Evolutionary conservation across 2,329 filamentous ascomycete species (phyloP), one percentile per base, ranked within the genome.

Genomic region (Coniochaeta pulveracea): DNA sequence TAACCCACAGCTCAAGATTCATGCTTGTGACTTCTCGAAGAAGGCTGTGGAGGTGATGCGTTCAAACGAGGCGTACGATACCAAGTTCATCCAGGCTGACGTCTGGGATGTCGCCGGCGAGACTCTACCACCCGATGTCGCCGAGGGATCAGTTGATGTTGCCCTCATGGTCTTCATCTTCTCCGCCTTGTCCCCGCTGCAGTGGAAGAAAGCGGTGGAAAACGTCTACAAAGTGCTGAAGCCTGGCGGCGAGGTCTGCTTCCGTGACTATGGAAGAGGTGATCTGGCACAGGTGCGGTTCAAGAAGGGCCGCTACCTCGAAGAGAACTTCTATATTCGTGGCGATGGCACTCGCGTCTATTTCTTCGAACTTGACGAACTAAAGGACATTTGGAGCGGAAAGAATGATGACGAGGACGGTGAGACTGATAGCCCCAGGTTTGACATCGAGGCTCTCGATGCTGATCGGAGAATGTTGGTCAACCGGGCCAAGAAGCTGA

Each of bases 141-240:
- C 63, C 32, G 79, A 86, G 47, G 77, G 69, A n/a, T 83, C 75
- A 38, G 86, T 95, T 38, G 89, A 98, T 56, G 75, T 96, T 24
- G 85, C 93, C 23, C 67, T 98, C 34, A 76, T 98, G 70, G 85
- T 98, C 39, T 98, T 98, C 62, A 89, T 96, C 50, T 96, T 98
- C 64, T 94, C 85, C 12, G 91, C 91, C 2, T 64, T 98, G 29
- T 78, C 81, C 21, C 91, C 91, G 0, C 55, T 58, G 30, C 86
- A 98, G 56, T 98, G 91, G 91, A 63, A 68, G 31, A 72, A 76
- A 50, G 85, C 86, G 10, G 76, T 96, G 24, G 62, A 67, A 37
- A 98, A 96, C 51, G 74, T 95, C 11, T 72, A 81, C 56, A 72
- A 72, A 34, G 66, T 94, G 22, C 69, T 98, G 42, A 96, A 93